Evolutionary conservation across 768 basidiomycete genomes (phyloP).

Genomic region (Phanerodontia chrysosporium): DNA sequence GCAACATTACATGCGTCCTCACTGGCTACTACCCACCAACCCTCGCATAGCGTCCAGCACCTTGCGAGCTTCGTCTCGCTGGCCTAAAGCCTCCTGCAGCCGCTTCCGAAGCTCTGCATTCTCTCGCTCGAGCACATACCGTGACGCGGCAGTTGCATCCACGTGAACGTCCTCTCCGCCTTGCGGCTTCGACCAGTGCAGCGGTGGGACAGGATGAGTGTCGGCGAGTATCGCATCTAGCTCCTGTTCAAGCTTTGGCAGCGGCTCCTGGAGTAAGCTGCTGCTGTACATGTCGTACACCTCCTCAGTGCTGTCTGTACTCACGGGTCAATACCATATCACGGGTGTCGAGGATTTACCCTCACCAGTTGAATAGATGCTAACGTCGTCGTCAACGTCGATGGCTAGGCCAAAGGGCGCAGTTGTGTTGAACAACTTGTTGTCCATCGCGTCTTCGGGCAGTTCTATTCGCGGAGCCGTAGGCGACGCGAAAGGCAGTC

Average conservation of each 20-base stretch:
- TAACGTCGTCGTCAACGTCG: conserved; percentile 4
- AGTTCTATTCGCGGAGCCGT: not conserved
- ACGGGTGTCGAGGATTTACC: too few species aligned
- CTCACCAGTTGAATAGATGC: conserved; percentile 6
- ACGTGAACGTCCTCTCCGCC: not conserved
- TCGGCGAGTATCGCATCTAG: not conserved
- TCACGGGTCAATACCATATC: too few species aligned
- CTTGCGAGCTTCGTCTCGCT: conserved; percentile 7
- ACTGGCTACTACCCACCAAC: not conserved
- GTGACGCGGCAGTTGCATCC: not conserved
- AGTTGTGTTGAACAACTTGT: not conserved
- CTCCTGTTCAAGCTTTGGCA: not conserved
- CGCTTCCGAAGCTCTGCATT: conserved; percentile 1
- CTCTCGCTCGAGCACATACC: not conserved
- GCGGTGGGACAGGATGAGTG: not conserved
- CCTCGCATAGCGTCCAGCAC: conserved; percentile 9
- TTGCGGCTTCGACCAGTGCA: not conserved
- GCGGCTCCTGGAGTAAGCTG: not conserved
- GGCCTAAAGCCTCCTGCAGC: conserved; percentile 3
- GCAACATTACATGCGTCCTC: too few species aligned
- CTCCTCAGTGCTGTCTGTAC: not conserved
- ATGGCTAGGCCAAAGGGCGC: not conserved
- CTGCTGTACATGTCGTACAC: not conserved
- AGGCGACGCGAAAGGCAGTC: too few species aligned
- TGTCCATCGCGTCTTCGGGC: not conserved